These are phyloP conservation scores for Omphalea diandra DNA, from an alignment of 441 rosid species.

Conservation along the genomic window DNA sequence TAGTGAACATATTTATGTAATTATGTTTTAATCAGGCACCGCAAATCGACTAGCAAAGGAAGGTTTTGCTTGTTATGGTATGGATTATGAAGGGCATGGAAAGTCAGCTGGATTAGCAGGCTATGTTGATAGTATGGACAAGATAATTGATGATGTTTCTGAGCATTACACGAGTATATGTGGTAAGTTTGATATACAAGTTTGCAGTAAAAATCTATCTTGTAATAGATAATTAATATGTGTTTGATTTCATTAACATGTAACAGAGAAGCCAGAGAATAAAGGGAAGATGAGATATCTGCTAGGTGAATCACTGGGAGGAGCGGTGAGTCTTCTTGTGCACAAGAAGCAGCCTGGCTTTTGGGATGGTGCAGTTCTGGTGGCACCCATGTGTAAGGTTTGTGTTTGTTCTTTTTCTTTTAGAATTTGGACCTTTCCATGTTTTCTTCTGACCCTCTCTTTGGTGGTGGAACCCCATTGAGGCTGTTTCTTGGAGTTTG, in stretches of 20 bases:
- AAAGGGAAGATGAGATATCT: conserved; percentile 65
- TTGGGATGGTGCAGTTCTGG: conserved; percentile 86
- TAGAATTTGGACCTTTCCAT: background rate
- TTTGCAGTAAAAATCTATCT: too few species aligned
- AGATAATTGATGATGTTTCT: conserved; percentile 64
- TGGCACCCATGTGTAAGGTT: conserved; percentile 97
- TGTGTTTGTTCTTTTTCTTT: background rate
- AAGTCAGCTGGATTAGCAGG: conserved; percentile 65
- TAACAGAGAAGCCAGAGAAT: conserved; percentile 53
- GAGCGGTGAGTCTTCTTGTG: conserved; percentile 60
- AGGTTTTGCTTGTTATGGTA: conserved; percentile 70
- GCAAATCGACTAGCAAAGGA: conserved; percentile 61
- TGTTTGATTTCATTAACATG: background rate
- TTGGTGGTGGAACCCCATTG: too few species aligned
- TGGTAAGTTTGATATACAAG: conserved; percentile 51
- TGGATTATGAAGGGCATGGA: conserved; percentile 93
- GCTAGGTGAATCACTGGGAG: conserved; percentile 94
- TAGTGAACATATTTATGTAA: background rate
- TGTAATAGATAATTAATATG: too few species aligned
- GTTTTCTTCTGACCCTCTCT: background rate
- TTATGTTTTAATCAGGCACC: conserved; percentile 48
- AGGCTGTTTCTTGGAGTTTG: background rate
- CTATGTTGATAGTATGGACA: conserved; percentile 46
- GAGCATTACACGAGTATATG: conserved; percentile 52
- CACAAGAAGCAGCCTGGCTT: conserved; percentile 62